Conservation (phyloP, 805 yeast genomes). For the Yarrowia deformans region DNA sequence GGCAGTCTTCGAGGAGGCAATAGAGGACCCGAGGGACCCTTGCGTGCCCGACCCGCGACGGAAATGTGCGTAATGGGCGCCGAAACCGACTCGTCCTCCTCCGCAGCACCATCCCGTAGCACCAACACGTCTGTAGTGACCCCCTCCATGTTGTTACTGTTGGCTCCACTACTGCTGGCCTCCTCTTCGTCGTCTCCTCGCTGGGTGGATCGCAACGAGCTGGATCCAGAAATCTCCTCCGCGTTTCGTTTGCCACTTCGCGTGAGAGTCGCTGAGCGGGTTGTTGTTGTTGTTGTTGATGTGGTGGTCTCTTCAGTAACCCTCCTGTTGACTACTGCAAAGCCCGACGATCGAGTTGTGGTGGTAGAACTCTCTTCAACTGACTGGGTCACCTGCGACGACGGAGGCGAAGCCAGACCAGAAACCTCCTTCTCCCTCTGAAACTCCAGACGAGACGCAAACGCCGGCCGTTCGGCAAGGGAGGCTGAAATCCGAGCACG, state of each 20-base stretch:
- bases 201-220: constrained; percentile 16
- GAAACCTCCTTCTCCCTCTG: not conserved
- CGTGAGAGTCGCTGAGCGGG: not conserved
- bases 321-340: constrained; percentile 18
- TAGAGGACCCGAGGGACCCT: constrained; percentile 24
- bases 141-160: not conserved
- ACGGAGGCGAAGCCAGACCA: constrained; percentile 5
- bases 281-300: no score
- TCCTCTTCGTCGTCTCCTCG: constrained; percentile 16
- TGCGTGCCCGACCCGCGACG: constrained; percentile 1
- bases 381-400: constrained; percentile 10
- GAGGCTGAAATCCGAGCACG: not conserved
- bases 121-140: constrained; percentile 22
- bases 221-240: constrained; percentile 22
- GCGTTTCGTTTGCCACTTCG: constrained; percentile 14
- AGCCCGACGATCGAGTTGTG: constrained; percentile 13
- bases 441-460: constrained; percentile 5
- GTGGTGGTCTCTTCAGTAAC: no score
- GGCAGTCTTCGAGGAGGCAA: constrained; percentile 19
- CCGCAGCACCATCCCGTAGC: not conserved
- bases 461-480: constrained; percentile 14
- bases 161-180: not conserved
- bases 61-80: constrained; percentile 5
- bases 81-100: not conserved
- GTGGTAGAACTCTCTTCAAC: not conserved